Conservation (phyloP, 345 rosid genomes). For the Diplotaxis tenuifolia region DNA sequence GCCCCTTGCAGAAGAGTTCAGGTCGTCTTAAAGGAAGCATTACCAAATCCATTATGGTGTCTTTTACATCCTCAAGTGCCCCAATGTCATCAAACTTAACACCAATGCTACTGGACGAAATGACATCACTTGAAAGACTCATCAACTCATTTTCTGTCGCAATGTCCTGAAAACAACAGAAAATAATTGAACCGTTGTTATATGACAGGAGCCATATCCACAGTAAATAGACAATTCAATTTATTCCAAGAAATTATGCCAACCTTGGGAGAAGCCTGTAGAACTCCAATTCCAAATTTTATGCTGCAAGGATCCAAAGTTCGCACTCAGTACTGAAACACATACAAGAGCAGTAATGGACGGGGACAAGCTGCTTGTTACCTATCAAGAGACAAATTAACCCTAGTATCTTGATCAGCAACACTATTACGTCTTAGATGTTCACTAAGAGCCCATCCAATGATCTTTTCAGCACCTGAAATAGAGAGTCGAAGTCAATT, state of each 20-base stretch:
- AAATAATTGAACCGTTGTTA: background rate
- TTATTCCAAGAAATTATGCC: conserved; percentile 4
- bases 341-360: background rate
- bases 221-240: background rate
- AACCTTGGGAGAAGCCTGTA: conserved; percentile 70
- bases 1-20: conserved; percentile 86
- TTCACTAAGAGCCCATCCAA: conserved; percentile 87
- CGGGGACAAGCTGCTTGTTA: conserved; percentile 29
- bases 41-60: conserved; percentile 83
- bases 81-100: conserved; percentile 91
- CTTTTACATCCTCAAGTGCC: conserved; percentile 88
- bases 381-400: conserved; percentile 75
- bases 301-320: conserved; percentile 56
- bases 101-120: conserved; percentile 80
- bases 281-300: conserved; percentile 61
- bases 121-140: conserved; percentile 73
- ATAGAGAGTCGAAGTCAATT: conserved; percentile 1
- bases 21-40: conserved; percentile 91
- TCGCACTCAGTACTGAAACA: conserved; percentile 6
- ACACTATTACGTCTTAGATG: conserved; percentile 73
- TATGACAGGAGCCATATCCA: background rate
- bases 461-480: too few species aligned
- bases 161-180: conserved; percentile 58
- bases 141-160: conserved; percentile 83
- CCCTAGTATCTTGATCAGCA: conserved; percentile 51